Base-by-base conservation (phyloP, 495 filamentous ascomycete genomes). In the Letharia columbiana region DNA sequence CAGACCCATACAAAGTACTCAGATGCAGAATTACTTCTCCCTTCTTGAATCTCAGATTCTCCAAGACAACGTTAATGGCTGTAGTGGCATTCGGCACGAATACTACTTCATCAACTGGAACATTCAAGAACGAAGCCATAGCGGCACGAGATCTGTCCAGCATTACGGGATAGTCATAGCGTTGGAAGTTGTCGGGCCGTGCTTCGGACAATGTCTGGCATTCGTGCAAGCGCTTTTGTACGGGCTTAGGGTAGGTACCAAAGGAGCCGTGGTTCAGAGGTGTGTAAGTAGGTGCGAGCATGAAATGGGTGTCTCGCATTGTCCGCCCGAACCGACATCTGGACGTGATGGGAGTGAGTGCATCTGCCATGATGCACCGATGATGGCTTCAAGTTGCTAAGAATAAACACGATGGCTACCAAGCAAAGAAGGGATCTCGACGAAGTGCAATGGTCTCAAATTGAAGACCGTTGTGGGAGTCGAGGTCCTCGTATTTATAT, bases 221-320 rank as follows among this genome's bases (percentile, higher is more conserved):
- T 42, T 75, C 61, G 44, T 80, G 81, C 28, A 86, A 80, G n/a
- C 78, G 78, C 8, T 81, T 71, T 45, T 81, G 82, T 69, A 96
- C 79, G 45, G 76, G 65, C 15, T 70, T 74, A 17, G 92, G 91
- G 70, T 86, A 85, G 15, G 89, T 84, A 23, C 92, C 92, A 74
- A 89, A 96, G 33, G 92, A 91, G 64, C 91, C 92, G 68, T 96
- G 89, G 76, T 96, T 96, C 68, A 96, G 77, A 68, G 91, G 91
- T 35, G 80, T 82, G 72, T 83, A 92, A 4, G 77, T 73, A 0
- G 83, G 81, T 66, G 87, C 86, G 62, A 94, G 86, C 9, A 86
- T 77, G 74, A 96, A 97, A 62, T 91, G 77, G 9, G 28, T 17
- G 64, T 88, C 80, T 42, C 80, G 79, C 78, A 92, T 82, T 39